A percentile compares a stretch with the other conserved stretches of the same genome.
Evolutionary conservation across 192 early-diverging fungal species (phyloP).

Genomic region (Gigaspora rosea): DNA sequence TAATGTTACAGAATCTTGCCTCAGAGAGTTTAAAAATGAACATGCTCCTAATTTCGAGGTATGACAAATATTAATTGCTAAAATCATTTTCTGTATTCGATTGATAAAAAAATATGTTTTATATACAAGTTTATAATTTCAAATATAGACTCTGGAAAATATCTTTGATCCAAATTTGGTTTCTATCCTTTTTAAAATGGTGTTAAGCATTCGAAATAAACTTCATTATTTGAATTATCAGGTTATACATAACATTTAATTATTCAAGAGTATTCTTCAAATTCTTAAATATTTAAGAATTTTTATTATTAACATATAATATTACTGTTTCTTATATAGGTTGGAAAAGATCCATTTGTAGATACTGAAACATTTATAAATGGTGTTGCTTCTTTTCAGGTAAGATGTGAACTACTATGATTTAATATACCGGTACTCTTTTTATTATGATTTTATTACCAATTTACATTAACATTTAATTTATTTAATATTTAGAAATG

Average conservation of each 20-base stretch:
- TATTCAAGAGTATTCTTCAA: not conserved
- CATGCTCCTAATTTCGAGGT: conserved; percentile 31
- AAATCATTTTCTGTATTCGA: not conserved
- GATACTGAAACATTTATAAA: conserved; percentile 37
- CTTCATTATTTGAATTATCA: conserved; percentile 42
- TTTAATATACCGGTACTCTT: too few relatives aligned
- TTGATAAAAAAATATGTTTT: not conserved
- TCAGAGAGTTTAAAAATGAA: conserved; percentile 38
- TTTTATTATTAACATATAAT: not conserved
- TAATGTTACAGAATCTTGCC: conserved; percentile 38
- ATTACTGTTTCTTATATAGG: conserved; percentile 24
- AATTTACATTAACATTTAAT: not conserved
- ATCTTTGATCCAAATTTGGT: conserved; percentile 49
- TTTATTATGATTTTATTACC: not conserved
- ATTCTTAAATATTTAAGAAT: not conserved
- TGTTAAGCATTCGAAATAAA: conserved; percentile 46
- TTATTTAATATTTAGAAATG: conserved; percentile 15
- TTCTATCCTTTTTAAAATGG: conserved; percentile 38
- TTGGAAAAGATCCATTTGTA: conserved; percentile 50
- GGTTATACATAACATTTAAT: conserved; percentile 18
- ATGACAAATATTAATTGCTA: not conserved
- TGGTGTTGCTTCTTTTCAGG: conserved; percentile 43
- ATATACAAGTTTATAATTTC: not conserved
- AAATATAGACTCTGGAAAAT: conserved; percentile 32
- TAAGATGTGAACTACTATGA: not conserved